Conservation (phyloP, 2,329 filamentous ascomycete genomes). For the Aspergillus ochraceus region DNA sequence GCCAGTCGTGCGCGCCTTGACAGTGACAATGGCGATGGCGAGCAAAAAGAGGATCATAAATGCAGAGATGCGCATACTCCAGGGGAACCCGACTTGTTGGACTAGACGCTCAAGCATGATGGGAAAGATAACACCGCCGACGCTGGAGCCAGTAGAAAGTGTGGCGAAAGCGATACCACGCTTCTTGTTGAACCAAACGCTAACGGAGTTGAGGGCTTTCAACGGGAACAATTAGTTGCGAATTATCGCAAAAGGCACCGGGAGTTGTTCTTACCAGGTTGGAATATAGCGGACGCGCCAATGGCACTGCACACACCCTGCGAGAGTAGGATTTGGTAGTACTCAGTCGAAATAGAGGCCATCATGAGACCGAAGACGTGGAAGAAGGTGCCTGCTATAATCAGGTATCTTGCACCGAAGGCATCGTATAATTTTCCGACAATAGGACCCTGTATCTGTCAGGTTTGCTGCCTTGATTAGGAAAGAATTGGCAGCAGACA, state of each 20-base stretch:
- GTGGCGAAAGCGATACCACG: conserved; percentile 57
- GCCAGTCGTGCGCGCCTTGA: conserved; percentile 44
- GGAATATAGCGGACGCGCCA: conserved; percentile 53
- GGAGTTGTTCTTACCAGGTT: conserved; percentile 29
- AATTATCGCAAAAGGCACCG: too few species aligned
- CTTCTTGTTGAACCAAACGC: conserved; percentile 55
- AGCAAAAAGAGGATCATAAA: conserved; percentile 63
- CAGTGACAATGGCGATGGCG: conserved; percentile 53
- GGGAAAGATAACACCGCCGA: conserved; percentile 62
- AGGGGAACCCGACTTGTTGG: conserved; percentile 53
- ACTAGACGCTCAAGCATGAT: conserved; percentile 62
- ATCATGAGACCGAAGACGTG: conserved; percentile 63
- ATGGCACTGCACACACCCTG: conserved; percentile 56
- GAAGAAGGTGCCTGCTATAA: conserved; percentile 52
- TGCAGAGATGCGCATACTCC: conserved; percentile 58
- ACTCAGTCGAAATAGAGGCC: conserved; percentile 53
- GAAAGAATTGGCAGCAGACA: conserved; percentile 22
- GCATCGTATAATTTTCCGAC: conserved; percentile 66
- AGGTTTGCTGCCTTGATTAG: neutral
- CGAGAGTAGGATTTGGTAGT: conserved; percentile 58
- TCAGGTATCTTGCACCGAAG: conserved; percentile 59
- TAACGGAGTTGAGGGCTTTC: conserved; percentile 29
- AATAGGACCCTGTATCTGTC: conserved; percentile 51
- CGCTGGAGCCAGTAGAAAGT: conserved; percentile 54
- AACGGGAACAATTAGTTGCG: neutral